These are phyloP conservation scores for Psilocybe cubensis DNA, from an alignment of 768 basidiomycete genomes.

Conservation along the genomic window DNA sequence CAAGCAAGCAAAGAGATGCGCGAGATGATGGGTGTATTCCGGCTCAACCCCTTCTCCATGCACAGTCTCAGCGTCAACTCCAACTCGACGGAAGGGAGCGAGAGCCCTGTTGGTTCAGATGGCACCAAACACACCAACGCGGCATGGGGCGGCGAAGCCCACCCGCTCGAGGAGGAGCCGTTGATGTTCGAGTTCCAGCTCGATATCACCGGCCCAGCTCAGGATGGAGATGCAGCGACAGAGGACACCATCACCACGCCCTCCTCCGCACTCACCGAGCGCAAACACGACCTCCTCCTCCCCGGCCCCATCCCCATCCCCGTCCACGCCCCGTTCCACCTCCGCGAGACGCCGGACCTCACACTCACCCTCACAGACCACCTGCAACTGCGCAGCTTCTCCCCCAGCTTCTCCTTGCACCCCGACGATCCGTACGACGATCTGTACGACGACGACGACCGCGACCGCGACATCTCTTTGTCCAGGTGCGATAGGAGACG, in stretches of 20 bases:
- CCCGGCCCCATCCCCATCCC: no score
- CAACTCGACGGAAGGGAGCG: constrained; percentile 6
- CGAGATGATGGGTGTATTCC: constrained; percentile 77
- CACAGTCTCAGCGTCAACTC: constrained; percentile 40
- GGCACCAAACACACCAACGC: constrained; percentile 31
- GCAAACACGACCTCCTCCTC: no score
- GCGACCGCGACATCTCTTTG: no score
- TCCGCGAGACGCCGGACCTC: no score
- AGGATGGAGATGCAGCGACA: constrained; percentile 12
- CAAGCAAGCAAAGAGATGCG: constrained; percentile 74
- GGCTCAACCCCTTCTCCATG: constrained; percentile 77
- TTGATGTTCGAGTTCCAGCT: constrained; percentile 71
- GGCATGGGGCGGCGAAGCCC: constrained; percentile 54
- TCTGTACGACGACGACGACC: no score
- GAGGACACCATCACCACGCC: background rate
- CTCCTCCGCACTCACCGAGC: no score
- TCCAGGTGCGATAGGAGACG: no score
- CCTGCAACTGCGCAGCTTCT: constrained; percentile 40
- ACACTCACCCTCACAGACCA: no score
- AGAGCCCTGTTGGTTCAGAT: constrained; percentile 30
- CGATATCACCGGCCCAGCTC: constrained; percentile 33
- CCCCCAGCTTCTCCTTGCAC: constrained; percentile 41
- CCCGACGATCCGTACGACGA: constrained; percentile 16
- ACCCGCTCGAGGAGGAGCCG: constrained; percentile 64
- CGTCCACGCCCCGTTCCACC: no score